Base-by-base conservation (phyloP, 2,329 filamentous ascomycete species). In the Aureobasidium zeae region DNA sequence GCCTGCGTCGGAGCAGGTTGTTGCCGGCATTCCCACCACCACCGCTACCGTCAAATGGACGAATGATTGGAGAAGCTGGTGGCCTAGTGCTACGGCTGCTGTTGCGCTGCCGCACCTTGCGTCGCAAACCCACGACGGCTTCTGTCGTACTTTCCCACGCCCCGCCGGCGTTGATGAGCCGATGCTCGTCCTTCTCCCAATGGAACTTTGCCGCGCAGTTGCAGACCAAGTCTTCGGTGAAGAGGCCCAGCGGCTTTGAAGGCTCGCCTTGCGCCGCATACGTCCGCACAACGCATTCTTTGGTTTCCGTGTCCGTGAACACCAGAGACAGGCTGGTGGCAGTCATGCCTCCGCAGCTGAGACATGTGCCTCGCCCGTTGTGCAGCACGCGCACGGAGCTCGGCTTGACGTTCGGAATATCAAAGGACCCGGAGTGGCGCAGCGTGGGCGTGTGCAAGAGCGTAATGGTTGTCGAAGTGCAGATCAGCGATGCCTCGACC, bases 211-310 rank as follows among this genome's bases (percentile, higher is more conserved):
- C 56, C 21, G 55, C 55, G 38, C 67, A 68, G 12, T 50, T 52
- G 21, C 43, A 31, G 50, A 51, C 30, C 48, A 53, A 33, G 30
- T 48, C 47, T 53, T 56, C 7, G 56, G 60, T 20, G 56, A 39
- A 80, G 72, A 55, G 73, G 79, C 9, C 85, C 75, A 32, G 58
- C 57, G n/a, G 58, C 39, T 65, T 68, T 53, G 69, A 73, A 25
- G 62, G 68, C 9, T 75, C 72, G 21, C 69, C 63, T 8, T 69
- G 61, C 0, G 77, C 71, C 0, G 70, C 64, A 53, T 79, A 83
- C 0, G 72, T 80, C 42, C 83, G 77, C 49, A 86, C 65, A 15
- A 84, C 68, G 45, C 80, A 76, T 36, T 80, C 72, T 9, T 74
- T 71, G 0, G 73, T 75, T 15, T 77, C 73, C 3, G 67, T 63